These are phyloP conservation scores for Handroanthus guayacan DNA, from an alignment of 257 asterid species.

Conservation along the genomic window DNA sequence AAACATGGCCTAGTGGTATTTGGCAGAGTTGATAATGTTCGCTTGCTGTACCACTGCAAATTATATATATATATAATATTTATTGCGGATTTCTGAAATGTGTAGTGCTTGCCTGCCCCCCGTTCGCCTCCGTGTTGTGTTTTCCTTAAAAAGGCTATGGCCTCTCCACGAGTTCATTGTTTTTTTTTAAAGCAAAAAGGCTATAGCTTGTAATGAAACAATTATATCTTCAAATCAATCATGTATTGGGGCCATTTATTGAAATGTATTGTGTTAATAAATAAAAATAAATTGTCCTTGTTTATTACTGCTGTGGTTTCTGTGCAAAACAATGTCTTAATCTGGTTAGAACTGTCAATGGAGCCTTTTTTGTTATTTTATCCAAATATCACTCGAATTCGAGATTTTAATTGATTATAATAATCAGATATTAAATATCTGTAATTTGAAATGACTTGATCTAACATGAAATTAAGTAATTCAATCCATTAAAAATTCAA, in stretches of 20 bases:
- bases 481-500: too few relatives aligned
- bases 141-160: background rate
- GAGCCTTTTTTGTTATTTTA: too few relatives aligned
- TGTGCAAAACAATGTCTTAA: too few relatives aligned
- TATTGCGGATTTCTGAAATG: background rate
- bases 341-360: too few relatives aligned
- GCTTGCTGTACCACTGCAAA: background rate
- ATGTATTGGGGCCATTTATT: background rate
- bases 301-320: background rate
- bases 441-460: too few relatives aligned
- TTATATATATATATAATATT: background rate
- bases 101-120: background rate
- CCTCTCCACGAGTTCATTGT: background rate
- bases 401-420: too few relatives aligned
- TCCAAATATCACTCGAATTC: too few relatives aligned
- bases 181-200: background rate
- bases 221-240: background rate
- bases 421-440: too few relatives aligned
- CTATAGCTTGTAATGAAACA: background rate
- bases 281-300: background rate
- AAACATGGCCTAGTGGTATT: conserved; percentile 95
- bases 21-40: conserved; percentile 49
- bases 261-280: background rate
- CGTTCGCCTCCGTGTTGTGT: background rate
- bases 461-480: too few relatives aligned